These are phyloP conservation scores for Aegle marmelos DNA, from an alignment of 345 rosid species.

Conservation along the genomic window DNA sequence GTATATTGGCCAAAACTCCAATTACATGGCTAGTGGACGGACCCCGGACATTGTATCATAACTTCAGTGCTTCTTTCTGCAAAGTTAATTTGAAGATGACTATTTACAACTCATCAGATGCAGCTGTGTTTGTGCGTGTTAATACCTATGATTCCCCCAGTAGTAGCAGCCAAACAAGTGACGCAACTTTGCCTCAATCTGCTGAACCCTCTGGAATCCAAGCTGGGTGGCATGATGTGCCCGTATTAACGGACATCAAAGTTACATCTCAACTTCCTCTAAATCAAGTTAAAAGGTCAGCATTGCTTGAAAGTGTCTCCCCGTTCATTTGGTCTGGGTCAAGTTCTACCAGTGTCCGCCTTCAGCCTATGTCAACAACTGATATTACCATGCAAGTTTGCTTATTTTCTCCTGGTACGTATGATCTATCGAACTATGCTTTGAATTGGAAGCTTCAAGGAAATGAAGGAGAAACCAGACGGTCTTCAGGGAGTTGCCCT, in stretches of 20 bases:
- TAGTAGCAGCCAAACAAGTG: slow-evolving; percentile 26
- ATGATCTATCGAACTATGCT: slow-evolving; percentile 70
- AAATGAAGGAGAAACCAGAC: slow-evolving; percentile 22
- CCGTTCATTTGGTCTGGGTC: slow-evolving; percentile 84
- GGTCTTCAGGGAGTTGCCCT: slow-evolving; percentile 54
- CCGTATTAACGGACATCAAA: slow-evolving; percentile 47
- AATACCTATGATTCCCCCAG: slow-evolving; percentile 38
- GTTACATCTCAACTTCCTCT: slow-evolving; percentile 40
- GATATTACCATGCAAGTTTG: slow-evolving; percentile 70
- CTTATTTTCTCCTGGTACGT: slow-evolving; percentile 71
- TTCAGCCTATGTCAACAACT: slow-evolving; percentile 52
- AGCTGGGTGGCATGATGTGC: slow-evolving; percentile 63
- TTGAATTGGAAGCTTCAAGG: slow-evolving; percentile 68
- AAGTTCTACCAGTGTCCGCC: slow-evolving; percentile 52
- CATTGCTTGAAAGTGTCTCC: slow-evolving; percentile 47
- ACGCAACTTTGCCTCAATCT: slow-evolving; percentile 12
- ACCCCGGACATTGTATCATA: slow-evolving; percentile 52
- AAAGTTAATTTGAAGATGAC: slow-evolving; percentile 57
- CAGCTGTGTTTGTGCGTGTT: slow-evolving; percentile 42
- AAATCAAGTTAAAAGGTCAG: slow-evolving; percentile 25
- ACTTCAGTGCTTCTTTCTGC: slow-evolving; percentile 61
- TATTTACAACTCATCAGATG: slow-evolving; percentile 64
- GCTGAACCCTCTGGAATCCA: slow-evolving; percentile 38
- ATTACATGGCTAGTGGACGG: slow-evolving; percentile 77
- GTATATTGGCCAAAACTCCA: slow-evolving; percentile 58